phyloP scores from a whole-genome alignment of 345 rosid genomes.

The Euphorbia tirucalli region DNA sequence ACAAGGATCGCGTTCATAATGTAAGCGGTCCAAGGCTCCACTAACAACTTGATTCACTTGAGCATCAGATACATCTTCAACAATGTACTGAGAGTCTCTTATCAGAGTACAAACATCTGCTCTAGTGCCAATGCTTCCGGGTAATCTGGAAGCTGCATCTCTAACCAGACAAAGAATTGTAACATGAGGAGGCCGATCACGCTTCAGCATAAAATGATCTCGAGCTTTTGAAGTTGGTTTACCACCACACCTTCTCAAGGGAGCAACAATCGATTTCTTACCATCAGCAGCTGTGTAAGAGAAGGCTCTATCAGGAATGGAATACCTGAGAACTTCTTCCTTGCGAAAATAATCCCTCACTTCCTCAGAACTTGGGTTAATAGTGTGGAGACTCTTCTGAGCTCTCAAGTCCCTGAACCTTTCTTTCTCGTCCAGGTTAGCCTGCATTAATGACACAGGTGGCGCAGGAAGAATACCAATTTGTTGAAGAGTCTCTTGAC shows the following conservation, averaged over 20 bases:
- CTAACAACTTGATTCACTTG: constrained; percentile 97
- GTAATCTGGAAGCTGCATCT: constrained; percentile 98
- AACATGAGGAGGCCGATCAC: constrained; percentile 98
- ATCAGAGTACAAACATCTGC: constrained; percentile 99
- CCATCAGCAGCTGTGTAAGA: constrained; percentile 98
- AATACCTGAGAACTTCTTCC: constrained; percentile 91
- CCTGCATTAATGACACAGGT: constrained; percentile 74
- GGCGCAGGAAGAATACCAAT: constrained; percentile 97
- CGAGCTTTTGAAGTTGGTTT: constrained; percentile 99
- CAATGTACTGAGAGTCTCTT: constrained; percentile 84
- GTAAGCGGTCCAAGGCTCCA: constrained; percentile 98
- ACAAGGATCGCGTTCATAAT: constrained; percentile 98
- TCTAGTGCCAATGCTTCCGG: constrained; percentile 98
- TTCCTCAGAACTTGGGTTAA: constrained; percentile 77
- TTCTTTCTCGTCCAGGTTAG: constrained; percentile 89
- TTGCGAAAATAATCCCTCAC: constrained; percentile 83
- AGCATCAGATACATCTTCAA: constrained; percentile 89
- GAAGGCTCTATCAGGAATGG: constrained; percentile 98
- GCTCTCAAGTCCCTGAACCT: constrained; percentile 97
- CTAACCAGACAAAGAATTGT: constrained; percentile 96
- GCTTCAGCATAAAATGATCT: constrained; percentile 99
- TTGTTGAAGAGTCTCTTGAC: constrained; percentile 92
- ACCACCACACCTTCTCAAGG: constrained; percentile 97
- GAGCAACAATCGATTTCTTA: constrained; percentile 92
- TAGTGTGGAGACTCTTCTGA: constrained; percentile 94